These are phyloP conservation scores for Neonectria neomacrospora DNA, from an alignment of 2,329 filamentous ascomycete species.

Conservation along the genomic window DNA sequence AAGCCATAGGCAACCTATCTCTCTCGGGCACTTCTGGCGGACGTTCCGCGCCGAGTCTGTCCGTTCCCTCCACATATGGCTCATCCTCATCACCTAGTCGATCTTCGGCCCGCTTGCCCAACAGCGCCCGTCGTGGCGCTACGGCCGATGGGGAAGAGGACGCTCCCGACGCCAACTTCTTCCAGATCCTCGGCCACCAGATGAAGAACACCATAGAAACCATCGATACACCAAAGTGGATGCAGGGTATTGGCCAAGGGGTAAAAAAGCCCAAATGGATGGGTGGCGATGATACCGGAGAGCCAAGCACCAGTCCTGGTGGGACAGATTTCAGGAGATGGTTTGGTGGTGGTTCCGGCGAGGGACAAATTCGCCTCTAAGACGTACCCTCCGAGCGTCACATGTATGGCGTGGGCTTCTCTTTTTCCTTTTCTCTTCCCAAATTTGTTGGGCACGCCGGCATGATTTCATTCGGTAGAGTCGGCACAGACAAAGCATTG, in stretches of 20 bases:
- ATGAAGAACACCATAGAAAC: slow-evolving; percentile 93
- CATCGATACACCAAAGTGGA: slow-evolving; percentile 83
- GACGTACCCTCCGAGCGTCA: background rate
- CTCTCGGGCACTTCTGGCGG: slow-evolving; percentile 41
- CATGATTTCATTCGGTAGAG: slow-evolving; percentile 28
- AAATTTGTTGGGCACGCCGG: slow-evolving; percentile 28
- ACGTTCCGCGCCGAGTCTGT: slow-evolving; percentile 59
- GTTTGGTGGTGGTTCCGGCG: slow-evolving; percentile 63
- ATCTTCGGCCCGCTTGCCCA: slow-evolving; percentile 54
- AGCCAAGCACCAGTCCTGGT: slow-evolving; percentile 42
- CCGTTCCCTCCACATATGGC: slow-evolving; percentile 56
- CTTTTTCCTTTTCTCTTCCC: slow-evolving; percentile 1
- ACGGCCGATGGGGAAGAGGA: slow-evolving; percentile 57
- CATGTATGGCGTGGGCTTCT: slow-evolving; percentile 22
- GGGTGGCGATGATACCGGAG: slow-evolving; percentile 63
- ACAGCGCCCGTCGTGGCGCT: slow-evolving; percentile 45
- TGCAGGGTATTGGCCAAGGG: slow-evolving; percentile 74
- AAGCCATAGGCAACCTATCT: slow-evolving; percentile 52
- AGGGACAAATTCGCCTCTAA: slow-evolving; percentile 48
- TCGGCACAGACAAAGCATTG: slow-evolving; percentile 26
- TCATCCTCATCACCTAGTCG: slow-evolving; percentile 51
- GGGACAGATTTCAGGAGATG: slow-evolving; percentile 63
- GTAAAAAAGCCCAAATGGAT: slow-evolving; percentile 87
- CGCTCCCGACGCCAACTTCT: slow-evolving; percentile 81
- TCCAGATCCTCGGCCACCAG: slow-evolving; percentile 83